phyloP scores from a whole-genome alignment of 164 flowering plant genomes.

The Piper betle region DNA sequence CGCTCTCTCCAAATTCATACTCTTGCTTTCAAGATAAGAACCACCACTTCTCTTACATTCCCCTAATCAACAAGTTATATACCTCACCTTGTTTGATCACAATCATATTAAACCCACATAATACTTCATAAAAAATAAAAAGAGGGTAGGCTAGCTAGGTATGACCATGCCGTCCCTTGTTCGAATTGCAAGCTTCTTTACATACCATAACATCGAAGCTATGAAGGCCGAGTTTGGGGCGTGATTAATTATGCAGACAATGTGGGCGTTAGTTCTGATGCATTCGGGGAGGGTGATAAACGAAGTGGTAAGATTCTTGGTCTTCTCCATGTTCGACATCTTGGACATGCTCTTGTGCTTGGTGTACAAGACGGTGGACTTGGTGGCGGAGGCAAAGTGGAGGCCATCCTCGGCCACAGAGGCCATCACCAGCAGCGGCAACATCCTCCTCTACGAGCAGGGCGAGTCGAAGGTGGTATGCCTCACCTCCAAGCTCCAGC shows the following conservation, averaged over 20 bases:
- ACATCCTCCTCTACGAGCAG: slow-evolving; percentile 65
- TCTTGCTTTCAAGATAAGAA: not conserved
- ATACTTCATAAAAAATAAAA: no score
- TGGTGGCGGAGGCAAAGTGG: slow-evolving; percentile 74
- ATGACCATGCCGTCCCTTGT: no score
- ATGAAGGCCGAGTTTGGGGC: not conserved
- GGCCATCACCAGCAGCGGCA: slow-evolving; percentile 48
- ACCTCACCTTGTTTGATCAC: not conserved
- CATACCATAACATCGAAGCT: not conserved
- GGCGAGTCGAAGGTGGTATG: slow-evolving; percentile 50
- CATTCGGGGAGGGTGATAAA: slow-evolving; percentile 29
- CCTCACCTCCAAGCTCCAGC: no score
- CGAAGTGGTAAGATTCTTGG: slow-evolving; percentile 55
- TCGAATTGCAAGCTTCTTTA: not conserved
- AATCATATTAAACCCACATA: no score
- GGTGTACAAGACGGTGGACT: slow-evolving; percentile 48
- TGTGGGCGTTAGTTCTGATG: slow-evolving; percentile 22
- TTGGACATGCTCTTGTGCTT: slow-evolving; percentile 60
- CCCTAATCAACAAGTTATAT: not conserved
- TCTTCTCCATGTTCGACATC: slow-evolving; percentile 60
- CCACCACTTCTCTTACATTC: slow-evolving; percentile 11
- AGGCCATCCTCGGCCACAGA: slow-evolving; percentile 64
- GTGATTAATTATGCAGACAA: not conserved
- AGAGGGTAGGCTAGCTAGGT: no score
- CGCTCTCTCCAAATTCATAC: slow-evolving; percentile 1